Percentiles rank a stretch among this genome's conserved stretches.
These are phyloP conservation scores for Mycena galericulata DNA, from an alignment of 768 basidiomycete genomes.

Conservation along the genomic window DNA sequence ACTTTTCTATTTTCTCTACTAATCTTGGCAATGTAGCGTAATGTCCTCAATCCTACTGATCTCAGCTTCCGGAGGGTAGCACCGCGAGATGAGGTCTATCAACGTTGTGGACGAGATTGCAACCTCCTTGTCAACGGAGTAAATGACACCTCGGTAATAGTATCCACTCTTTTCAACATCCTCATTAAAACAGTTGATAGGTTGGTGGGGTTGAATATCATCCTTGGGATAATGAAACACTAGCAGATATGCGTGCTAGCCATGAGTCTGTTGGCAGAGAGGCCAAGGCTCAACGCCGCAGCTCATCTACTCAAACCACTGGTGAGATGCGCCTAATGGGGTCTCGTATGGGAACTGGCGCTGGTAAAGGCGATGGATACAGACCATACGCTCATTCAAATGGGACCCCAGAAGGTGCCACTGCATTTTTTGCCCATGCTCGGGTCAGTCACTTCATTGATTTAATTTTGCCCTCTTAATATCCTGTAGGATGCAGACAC, in stretches of 20 bases:
- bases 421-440: not conserved
- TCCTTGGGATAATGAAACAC: not conserved
- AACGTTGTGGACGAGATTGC: not conserved
- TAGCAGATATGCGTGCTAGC: not conserved
- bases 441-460: not conserved
- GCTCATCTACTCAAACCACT: not conserved
- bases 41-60: not conserved
- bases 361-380: not conserved
- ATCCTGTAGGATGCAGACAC: not conserved
- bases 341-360: not conserved
- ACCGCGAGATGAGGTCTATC: not conserved
- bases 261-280: not conserved
- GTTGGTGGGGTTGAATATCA: not conserved
- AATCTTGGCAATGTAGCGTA: not conserved
- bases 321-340: not conserved
- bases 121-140: not conserved
- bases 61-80: not conserved
- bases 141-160: not conserved
- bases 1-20: not conserved
- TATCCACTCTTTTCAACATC: not conserved
- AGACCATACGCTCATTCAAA: not conserved
- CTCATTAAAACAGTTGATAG: not conserved
- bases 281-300: not conserved
- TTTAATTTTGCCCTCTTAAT: not conserved
- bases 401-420: not conserved